These are phyloP conservation scores for Blastocladiella emersonii DNA, from an alignment of 371 early-diverging fungal species.

Conservation along the genomic window DNA sequence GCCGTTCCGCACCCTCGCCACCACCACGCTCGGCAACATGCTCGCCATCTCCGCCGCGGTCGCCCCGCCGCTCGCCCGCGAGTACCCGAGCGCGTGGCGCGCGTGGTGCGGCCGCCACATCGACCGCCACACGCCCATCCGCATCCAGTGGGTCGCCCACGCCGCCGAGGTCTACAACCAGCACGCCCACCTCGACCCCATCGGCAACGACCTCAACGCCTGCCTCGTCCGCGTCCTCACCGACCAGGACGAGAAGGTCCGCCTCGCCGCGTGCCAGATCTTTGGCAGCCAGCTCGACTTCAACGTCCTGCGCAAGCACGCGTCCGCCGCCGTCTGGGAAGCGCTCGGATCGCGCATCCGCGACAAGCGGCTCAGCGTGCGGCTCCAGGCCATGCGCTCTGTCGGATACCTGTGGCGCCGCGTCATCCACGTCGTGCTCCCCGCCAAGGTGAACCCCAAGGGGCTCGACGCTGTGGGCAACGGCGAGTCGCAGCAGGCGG, in stretches of 20 bases:
- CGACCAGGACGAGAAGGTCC: conserved; percentile 90
- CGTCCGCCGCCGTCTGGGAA: conserved; percentile 42
- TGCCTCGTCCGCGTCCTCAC: conserved; percentile 53
- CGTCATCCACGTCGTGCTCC: not conserved
- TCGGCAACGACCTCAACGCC: conserved; percentile 48
- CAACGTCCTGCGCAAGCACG: conserved; percentile 29
- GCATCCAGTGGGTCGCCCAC: conserved; percentile 62
- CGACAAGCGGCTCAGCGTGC: conserved; percentile 58
- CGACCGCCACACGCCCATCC: conserved; percentile 53
- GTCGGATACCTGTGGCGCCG: not conserved
- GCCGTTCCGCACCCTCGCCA: conserved; percentile 61
- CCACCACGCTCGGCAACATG: conserved; percentile 70
- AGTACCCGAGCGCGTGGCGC: conserved; percentile 73
- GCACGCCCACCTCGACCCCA: conserved; percentile 27
- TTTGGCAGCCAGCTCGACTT: conserved; percentile 43
- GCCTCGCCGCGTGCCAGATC: conserved; percentile 52
- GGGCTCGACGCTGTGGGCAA: conserved; percentile 58
- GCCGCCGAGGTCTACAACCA: conserved; percentile 42
- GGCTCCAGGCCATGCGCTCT: not conserved
- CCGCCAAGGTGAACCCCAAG: conserved; percentile 29
- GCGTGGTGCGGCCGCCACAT: conserved; percentile 73
- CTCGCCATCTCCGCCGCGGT: conserved; percentile 46
- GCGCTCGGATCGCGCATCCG: conserved; percentile 60
- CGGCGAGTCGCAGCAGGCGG: conserved; percentile 49
- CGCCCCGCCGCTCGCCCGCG: conserved; percentile 39